Conservation (phyloP, 208 protist species). For the Trypanosomatidae sp. region DNA sequence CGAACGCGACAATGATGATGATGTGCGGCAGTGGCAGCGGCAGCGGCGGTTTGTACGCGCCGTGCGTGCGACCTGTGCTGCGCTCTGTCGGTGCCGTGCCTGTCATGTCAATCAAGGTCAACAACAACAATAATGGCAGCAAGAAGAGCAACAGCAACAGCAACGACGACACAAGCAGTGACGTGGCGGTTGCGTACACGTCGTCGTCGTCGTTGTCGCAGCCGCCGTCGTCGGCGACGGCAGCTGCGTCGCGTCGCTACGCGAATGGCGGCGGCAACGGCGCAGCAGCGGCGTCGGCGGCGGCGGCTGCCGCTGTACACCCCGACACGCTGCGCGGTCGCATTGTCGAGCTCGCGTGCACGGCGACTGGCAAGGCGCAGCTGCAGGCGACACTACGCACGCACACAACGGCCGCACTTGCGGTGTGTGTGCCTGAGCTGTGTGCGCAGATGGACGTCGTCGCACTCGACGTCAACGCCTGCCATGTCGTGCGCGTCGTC, state of each 20-base stretch:
- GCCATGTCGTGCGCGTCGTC: constrained; percentile 56
- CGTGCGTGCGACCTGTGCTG: too few relatives aligned
- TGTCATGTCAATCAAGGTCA: constrained; percentile 7
- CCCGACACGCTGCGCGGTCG: constrained; percentile 19
- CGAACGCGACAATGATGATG: too few relatives aligned
- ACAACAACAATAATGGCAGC: neutral
- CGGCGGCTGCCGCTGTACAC: too few relatives aligned
- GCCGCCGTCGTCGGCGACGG: too few relatives aligned
- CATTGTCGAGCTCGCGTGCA: constrained; percentile 47
- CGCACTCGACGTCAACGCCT: constrained; percentile 54
- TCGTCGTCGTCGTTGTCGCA: too few relatives aligned
- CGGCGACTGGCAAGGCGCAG: constrained; percentile 28
- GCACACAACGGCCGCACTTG: constrained; percentile 20
- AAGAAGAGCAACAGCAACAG: neutral
- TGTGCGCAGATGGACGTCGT: constrained; percentile 26
- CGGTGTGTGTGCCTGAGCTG: constrained; percentile 32
- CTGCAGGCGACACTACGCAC: constrained; percentile 34
- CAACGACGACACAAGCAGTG: neutral
- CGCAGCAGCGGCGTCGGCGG: too few relatives aligned
- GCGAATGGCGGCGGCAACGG: too few relatives aligned
- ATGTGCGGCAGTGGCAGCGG: too few relatives aligned
- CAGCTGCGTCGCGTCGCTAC: too few relatives aligned
- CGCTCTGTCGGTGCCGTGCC: constrained; percentile 9
- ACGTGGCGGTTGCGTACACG: too few relatives aligned
- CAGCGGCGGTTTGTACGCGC: too few relatives aligned